These are phyloP conservation scores for Boletus mariae DNA, from an alignment of 1,284 basidiomycete species.

Conservation along the genomic window DNA sequence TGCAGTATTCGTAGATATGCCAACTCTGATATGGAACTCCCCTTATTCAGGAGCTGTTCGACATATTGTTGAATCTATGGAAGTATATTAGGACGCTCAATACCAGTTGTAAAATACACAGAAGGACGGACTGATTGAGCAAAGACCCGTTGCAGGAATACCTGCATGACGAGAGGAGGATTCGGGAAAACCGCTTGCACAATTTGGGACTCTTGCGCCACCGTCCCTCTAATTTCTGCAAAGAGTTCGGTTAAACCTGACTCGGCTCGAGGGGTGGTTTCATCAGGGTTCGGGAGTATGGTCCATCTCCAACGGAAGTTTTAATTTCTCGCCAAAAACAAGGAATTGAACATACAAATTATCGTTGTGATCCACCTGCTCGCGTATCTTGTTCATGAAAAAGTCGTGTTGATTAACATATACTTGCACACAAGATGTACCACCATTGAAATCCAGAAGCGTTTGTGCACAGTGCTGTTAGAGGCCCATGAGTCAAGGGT, in stretches of 20 bases:
- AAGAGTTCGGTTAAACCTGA: constrained; percentile 80
- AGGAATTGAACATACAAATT: constrained; percentile 51
- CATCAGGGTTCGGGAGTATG: constrained; percentile 75
- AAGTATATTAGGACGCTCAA: constrained; percentile 9
- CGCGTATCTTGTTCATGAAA: constrained; percentile 87
- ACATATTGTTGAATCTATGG: constrained; percentile 90
- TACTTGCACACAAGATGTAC: constrained; percentile 93
- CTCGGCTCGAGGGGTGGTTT: constrained; percentile 76
- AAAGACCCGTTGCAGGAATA: constrained; percentile 96
- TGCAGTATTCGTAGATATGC: constrained; percentile 91
- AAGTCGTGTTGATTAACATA: constrained; percentile 99
- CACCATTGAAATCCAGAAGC: constrained; percentile 96
- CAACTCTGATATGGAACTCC: constrained; percentile 75
- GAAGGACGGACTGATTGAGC: constrained; percentile 81
- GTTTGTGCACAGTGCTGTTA: constrained; percentile 93
- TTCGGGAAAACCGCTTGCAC: constrained; percentile 99
- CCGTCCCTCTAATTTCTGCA: constrained; percentile 84
- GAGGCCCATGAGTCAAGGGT: constrained; percentile 11
- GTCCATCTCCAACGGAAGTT: constrained; percentile 65
- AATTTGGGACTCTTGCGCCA: constrained; percentile 95
- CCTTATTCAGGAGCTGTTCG: constrained; percentile 78
- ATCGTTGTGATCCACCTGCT: constrained; percentile 54
- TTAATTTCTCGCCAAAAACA: neutral
- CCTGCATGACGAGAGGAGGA: constrained; percentile 97
- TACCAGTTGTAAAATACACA: neutral